phyloP scores from a whole-genome alignment of 441 rosid species.

The Geranium incanum region DNA sequence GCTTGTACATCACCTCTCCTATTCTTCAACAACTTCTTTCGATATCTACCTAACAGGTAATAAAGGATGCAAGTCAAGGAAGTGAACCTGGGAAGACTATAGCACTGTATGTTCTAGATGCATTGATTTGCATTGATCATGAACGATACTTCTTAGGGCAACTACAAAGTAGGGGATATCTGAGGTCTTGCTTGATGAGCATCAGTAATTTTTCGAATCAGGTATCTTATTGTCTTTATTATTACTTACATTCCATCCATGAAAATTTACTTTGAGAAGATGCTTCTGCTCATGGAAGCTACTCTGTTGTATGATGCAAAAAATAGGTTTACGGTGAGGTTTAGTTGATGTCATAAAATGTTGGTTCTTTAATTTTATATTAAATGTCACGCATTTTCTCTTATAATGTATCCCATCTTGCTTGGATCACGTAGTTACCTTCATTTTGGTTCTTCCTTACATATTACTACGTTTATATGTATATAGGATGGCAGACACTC shows the following conservation, averaged over 20 bases:
- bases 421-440: not conserved
- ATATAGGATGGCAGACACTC: conserved; percentile 63
- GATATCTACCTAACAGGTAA: conserved; percentile 42
- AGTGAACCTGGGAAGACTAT: conserved; percentile 90
- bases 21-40: not conserved
- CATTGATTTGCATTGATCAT: conserved; percentile 72
- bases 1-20: not conserved
- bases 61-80: conserved; percentile 82
- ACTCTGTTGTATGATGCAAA: not conserved
- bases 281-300: not conserved
- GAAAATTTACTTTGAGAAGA: not conserved
- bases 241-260: conserved; percentile 1
- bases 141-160: conserved; percentile 84
- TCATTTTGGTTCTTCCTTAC: not conserved
- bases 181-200: conserved; percentile 66
- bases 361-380: not conserved
- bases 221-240: conserved; percentile 33
- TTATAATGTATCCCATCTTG: not conserved
- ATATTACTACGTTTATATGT: conserved; percentile 3
- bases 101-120: conserved; percentile 88
- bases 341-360: conserved; percentile 1
- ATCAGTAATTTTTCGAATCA: conserved; percentile 63
- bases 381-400: not conserved
- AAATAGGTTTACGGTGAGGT: not conserved
- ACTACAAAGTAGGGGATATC: conserved; percentile 91